A percentile compares a stretch with the other conserved stretches of the same genome.
These are phyloP conservation scores for Alectoria sarmentosa DNA, from an alignment of 495 filamentous ascomycete genomes.

Conservation along the genomic window DNA sequence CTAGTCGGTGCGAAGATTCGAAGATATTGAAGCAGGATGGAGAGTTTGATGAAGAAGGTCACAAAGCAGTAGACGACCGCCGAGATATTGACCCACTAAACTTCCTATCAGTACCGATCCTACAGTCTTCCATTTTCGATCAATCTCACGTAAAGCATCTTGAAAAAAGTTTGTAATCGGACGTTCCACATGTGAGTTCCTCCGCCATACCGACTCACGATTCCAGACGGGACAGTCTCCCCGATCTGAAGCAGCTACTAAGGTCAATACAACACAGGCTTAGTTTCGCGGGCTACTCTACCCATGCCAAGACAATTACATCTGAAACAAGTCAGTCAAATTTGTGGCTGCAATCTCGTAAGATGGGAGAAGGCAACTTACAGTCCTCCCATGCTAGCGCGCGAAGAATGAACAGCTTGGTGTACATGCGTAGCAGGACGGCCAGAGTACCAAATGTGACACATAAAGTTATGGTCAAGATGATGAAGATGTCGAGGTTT, in stretches of 20 bases:
- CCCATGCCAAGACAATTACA: not conserved
- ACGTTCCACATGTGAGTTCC: conserved; percentile 9
- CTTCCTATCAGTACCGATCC: not conserved
- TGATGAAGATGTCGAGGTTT: not conserved
- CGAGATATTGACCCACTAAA: conserved; percentile 1
- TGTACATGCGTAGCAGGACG: conserved; percentile 10
- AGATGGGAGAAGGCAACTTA: no score
- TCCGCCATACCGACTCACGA: not conserved
- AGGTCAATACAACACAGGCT: not conserved
- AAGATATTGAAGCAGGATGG: conserved; percentile 44
- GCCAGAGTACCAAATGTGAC: not conserved
- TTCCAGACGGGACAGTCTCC: not conserved
- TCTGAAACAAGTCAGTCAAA: not conserved
- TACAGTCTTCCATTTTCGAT: not conserved
- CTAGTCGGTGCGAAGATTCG: conserved; percentile 36
- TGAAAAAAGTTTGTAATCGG: conserved; percentile 6
- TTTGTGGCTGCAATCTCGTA: no score
- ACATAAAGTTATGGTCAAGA: not conserved
- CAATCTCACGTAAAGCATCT: not conserved
- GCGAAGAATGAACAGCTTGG: conserved; percentile 7
- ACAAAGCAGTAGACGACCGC: conserved; percentile 36
- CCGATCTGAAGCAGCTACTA: not conserved
- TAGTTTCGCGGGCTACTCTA: not conserved
- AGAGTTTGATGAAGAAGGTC: conserved; percentile 38
- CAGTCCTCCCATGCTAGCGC: conserved; percentile 8